Evolutionary conservation across 441 rosid species (phyloP), one percentile per base, ranked within the genome.

Genomic region (Mallotus repandus): DNA sequence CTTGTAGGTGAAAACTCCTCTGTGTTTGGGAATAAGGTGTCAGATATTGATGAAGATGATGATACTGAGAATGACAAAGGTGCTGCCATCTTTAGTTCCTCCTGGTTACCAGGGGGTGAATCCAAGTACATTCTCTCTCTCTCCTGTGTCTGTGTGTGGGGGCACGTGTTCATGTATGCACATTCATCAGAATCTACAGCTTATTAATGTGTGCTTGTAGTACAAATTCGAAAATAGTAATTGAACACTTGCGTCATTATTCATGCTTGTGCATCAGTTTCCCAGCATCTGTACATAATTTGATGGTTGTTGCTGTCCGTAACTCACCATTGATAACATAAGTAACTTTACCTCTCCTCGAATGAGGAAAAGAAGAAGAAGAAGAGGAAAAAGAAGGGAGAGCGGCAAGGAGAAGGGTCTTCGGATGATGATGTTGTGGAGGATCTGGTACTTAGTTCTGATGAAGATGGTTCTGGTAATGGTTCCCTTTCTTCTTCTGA

Each of bases 401-500:
- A 72, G 73, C 81, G 74, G 53, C 69, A 68, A 14, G 89, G 79
- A 70, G 80, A 69, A 32, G 80, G 74, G 4, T 87, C 79, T 66
- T 71, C 68, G 52, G 99, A 90, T 43, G 98, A 93, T 79, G 99
- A 95, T 54, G 77, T 91, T 68, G 93, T 95, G 71, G 96, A 90
- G 80, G 99, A 95, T 74, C 82, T 91, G 79, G 85, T 95, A 58
- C 86, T 95, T 53, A 92, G 99, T 77, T 93, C 97, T 2, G 98
- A 93, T 74, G 97, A 90, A 74, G 96, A 89, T 45, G 89, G 63
- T 15, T 76, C 84, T 25, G 7, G 22, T 32, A 68, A 76, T 53
- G 83, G 77, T 29, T 74, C 58, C 32, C 32, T 75, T 69, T 53
- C 81, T 53, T 65, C 80, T 56, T 66, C 61, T 21, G 77, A 73